Conservation (phyloP, 2,329 filamentous ascomycete species). For the Ilyonectria sp. region DNA sequence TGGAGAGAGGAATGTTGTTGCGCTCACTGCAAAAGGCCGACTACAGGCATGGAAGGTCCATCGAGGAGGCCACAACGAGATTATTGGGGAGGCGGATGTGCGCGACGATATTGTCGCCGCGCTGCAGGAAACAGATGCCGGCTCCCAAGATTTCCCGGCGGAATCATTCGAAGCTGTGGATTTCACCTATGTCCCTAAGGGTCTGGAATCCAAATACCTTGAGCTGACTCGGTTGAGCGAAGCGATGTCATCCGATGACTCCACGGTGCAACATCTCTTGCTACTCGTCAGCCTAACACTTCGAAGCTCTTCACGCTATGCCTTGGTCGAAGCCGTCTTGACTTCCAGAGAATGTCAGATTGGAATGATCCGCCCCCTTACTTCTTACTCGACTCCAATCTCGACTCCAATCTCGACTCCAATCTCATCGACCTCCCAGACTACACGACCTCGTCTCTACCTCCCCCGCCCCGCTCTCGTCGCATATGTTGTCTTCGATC, state of each 20-base stretch:
- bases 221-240: slow-evolving; percentile 67
- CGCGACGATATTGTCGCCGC: slow-evolving; percentile 75
- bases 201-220: slow-evolving; percentile 64
- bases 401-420: slow-evolving; percentile 68
- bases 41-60: slow-evolving; percentile 92
- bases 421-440: slow-evolving; percentile 54
- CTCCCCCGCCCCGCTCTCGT: slow-evolving; percentile 85
- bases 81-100: slow-evolving; percentile 80
- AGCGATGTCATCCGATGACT: slow-evolving; percentile 64
- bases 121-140: slow-evolving; percentile 69
- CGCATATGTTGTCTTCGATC: slow-evolving; percentile 85
- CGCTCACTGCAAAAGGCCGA: slow-evolving; percentile 82
- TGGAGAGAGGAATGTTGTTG: slow-evolving; percentile 88
- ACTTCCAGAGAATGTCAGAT: slow-evolving; percentile 68
- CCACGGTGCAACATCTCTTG: slow-evolving; percentile 71
- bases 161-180: slow-evolving; percentile 83
- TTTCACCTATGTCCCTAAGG: slow-evolving; percentile 78
- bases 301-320: slow-evolving; percentile 74
- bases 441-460: slow-evolving; percentile 75
- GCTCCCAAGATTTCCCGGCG: slow-evolving; percentile 63
- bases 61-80: slow-evolving; percentile 86
- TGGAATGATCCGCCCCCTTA: slow-evolving; percentile 78
- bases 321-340: slow-evolving; percentile 80
- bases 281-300: slow-evolving; percentile 72
- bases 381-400: slow-evolving; percentile 72